Percentiles rank a stretch among this genome's conserved stretches.
phyloP scores from a whole-genome alignment of 2,329 filamentous ascomycete genomes.

The Penicillium sp. region DNA sequence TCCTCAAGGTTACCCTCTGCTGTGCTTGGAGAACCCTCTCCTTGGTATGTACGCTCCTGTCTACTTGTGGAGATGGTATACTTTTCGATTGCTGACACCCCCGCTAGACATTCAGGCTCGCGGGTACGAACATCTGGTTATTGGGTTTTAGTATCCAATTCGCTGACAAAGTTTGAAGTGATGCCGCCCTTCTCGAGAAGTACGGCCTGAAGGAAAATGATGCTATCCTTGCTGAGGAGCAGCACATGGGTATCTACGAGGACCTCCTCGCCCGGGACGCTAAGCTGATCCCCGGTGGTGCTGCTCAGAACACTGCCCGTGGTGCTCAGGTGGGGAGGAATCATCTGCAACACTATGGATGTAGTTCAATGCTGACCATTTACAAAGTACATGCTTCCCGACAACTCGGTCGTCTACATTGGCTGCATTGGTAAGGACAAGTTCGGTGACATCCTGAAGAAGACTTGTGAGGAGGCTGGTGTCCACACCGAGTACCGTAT shows the following conservation, averaged over 20 bases:
- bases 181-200: constrained; percentile 83
- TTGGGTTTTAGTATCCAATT: constrained; percentile 7
- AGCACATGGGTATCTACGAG: constrained; percentile 88
- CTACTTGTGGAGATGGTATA: not conserved
- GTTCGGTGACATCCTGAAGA: constrained; percentile 83
- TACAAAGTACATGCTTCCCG: constrained; percentile 79
- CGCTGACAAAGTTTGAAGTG: constrained; percentile 50
- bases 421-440: constrained; percentile 95
- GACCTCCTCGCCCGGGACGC: constrained; percentile 91
- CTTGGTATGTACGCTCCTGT: constrained; percentile 61
- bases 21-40: constrained; percentile 96
- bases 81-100: constrained; percentile 24
- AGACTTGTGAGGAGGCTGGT: constrained; percentile 84
- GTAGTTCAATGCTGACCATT: constrained; percentile 9
- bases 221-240: constrained; percentile 91
- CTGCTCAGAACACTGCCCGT: constrained; percentile 95
- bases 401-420: constrained; percentile 88
- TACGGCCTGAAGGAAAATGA: constrained; percentile 95
- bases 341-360: not conserved
- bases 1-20: constrained; percentile 78
- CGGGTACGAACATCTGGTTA: constrained; percentile 50
- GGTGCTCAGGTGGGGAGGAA: constrained; percentile 69
- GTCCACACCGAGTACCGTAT: constrained; percentile 94
- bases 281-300: constrained; percentile 92
- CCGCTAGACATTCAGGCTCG: constrained; percentile 80